A percentile compares a stretch with the other conserved stretches of the same genome.
phyloP scores from a whole-genome alignment of 306 rosid species.

The Pyrus bretschneideri region DNA sequence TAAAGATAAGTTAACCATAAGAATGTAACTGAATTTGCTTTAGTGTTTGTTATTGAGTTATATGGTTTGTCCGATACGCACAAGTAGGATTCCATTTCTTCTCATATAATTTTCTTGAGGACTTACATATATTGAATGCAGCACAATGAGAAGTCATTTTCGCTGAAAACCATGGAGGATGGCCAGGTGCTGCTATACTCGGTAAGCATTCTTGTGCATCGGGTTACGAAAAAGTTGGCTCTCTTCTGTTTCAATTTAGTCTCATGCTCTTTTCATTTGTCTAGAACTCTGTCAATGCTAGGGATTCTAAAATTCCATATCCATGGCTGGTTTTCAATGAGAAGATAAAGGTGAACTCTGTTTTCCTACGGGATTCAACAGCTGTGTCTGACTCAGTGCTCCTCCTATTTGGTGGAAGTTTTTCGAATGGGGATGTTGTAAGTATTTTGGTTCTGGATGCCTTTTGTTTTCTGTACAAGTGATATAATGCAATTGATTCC shows the following conservation, averaged over 20 bases:
- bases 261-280: conserved; percentile 21
- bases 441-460: conserved; percentile 18
- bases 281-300: conserved; percentile 91
- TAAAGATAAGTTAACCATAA: neutral
- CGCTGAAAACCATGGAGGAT: conserved; percentile 95
- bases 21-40: neutral
- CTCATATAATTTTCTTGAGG: neutral
- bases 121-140: conserved; percentile 35
- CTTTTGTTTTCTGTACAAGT: neutral
- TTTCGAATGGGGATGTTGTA: conserved; percentile 63
- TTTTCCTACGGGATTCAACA: conserved; percentile 94
- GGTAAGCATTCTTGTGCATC: conserved; percentile 44
- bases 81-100: neutral
- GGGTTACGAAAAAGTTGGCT: neutral
- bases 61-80: neutral
- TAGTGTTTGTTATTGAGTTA: neutral
- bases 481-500: neutral
- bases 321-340: conserved; percentile 97
- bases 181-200: conserved; percentile 88
- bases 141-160: conserved; percentile 86
- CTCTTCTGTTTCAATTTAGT: conserved; percentile 5
- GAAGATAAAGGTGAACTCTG: conserved; percentile 94
- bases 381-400: conserved; percentile 78
- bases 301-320: conserved; percentile 80
- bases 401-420: conserved; percentile 88